Evolutionary conservation across 164 flowering plant species (phyloP).

Genomic region (Warburgia ugandensis): DNA sequence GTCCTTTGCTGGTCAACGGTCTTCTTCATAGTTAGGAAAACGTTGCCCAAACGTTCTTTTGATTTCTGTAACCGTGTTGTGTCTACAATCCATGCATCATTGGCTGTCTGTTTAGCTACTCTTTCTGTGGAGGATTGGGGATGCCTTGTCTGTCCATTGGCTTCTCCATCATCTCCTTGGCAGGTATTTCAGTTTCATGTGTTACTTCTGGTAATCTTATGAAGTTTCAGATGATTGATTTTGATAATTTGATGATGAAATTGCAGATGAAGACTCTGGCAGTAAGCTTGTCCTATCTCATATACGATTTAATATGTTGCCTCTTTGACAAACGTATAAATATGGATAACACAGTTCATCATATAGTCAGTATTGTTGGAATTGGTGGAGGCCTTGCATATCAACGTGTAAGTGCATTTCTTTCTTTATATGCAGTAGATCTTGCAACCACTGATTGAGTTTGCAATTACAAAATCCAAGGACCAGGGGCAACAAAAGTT

Average conservation of each 20-base stretch:
- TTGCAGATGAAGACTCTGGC: constrained; percentile 66
- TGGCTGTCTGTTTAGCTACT: constrained; percentile 54
- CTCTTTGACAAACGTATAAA: constrained; percentile 34
- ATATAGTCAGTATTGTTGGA: constrained; percentile 74
- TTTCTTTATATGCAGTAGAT: background rate
- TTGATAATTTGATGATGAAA: background rate
- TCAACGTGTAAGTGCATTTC: constrained; percentile 31
- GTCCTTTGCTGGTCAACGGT: constrained; percentile 49
- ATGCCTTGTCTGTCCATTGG: constrained; percentile 70
- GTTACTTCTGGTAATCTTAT: background rate
- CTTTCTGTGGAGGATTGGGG: constrained; percentile 71
- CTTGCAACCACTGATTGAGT: background rate
- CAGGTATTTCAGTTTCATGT: constrained; percentile 41
- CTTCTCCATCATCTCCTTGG: constrained; percentile 47
- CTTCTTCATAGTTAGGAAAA: constrained; percentile 41
- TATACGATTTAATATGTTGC: constrained; percentile 77
- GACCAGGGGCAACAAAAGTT: too few species aligned
- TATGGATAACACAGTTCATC: constrained; percentile 70
- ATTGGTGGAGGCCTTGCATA: constrained; percentile 61
- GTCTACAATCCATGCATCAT: constrained; percentile 58
- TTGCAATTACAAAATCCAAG: too few species aligned
- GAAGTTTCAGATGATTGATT: background rate
- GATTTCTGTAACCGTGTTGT: constrained; percentile 73
- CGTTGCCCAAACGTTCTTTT: constrained; percentile 50
- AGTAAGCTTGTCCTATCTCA: constrained; percentile 50